Percentiles rank a stretch among this genome's conserved stretches.
These are phyloP conservation scores for Neurospora sp. DNA, from an alignment of 495 filamentous ascomycete genomes.

Conservation along the genomic window DNA sequence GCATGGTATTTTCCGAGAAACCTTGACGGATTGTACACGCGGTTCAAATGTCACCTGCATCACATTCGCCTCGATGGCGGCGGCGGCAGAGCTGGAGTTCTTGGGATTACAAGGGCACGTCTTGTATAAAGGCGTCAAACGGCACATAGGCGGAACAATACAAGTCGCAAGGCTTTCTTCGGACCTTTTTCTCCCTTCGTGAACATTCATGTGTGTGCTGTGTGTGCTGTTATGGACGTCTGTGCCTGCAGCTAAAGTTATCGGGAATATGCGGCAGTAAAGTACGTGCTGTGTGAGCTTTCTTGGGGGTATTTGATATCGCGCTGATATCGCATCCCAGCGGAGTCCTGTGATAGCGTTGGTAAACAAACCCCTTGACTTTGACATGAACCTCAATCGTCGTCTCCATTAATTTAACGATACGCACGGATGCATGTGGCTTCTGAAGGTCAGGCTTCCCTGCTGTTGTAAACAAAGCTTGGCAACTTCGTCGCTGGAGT, in stretches of 20 bases:
- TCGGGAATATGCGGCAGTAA: not conserved
- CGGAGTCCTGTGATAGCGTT: not conserved
- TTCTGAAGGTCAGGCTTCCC: not conserved
- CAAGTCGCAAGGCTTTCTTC: slow-evolving; percentile 15
- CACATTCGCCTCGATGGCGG: slow-evolving; percentile 1
- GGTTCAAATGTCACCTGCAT: slow-evolving; percentile 6
- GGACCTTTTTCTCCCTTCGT: slow-evolving; percentile 6
- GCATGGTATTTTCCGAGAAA: slow-evolving; percentile 17
- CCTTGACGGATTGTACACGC: slow-evolving; percentile 9
- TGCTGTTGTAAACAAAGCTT: slow-evolving; percentile 1
- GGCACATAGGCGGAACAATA: slow-evolving; percentile 17
- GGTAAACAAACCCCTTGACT: not conserved
- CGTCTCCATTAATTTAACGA: not conserved
- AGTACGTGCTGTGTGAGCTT: not conserved
- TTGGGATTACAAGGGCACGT: slow-evolving; percentile 8
- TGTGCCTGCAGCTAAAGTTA: not conserved
- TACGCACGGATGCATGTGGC: not conserved
- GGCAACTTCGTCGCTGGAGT: not conserved
- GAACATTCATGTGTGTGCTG: not conserved
- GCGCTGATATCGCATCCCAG: not conserved
- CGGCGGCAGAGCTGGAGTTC: slow-evolving; percentile 10
- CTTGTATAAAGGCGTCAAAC: not conserved
- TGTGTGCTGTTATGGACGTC: not conserved
- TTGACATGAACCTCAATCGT: not conserved
- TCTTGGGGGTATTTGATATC: not conserved